Evolutionary conservation across 2,329 filamentous ascomycete genomes (phyloP), one percentile per base, ranked within the genome.

Genomic region (Pseudogymnoascus sp.): DNA sequence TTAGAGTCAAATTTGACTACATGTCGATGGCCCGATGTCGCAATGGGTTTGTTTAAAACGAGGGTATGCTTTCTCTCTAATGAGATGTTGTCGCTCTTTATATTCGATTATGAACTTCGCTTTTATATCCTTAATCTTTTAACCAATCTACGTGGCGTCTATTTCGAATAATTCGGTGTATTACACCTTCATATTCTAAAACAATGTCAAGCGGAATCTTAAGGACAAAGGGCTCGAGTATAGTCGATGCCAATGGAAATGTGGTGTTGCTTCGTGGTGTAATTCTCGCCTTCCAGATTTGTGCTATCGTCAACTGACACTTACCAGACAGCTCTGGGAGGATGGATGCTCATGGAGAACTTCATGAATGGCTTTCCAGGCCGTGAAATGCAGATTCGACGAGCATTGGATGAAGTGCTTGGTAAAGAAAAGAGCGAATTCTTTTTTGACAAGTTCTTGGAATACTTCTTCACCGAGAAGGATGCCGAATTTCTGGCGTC

Each of bases 321-420:
- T 36, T 47, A 78, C 42, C 78, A 80, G 62, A 75, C 79, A 36
- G 79, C 69, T 39, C 63, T 70, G 34, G 71, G 72, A 31, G 71
- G 71, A 34, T 69, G 69, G 63, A 69, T 71, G 64, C 71, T 72
- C 64, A 83, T 83, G 80, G 82, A 85, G 71, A 86, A 85, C 71
- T 86, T 86, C 76, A 86, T 86, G 67, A 84, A 81, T 1, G 84
- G 84, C n/a, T 86, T 80, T 64, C 76, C 83, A 10, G 84, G 82
- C 16, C 81, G 84, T 61, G 84, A 86, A 69, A 76, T 76, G 21
- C 78, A 85, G 65, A 81, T 84, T 65, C 80, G 83, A 7, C 77
- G 77, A 2, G 79, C 81, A 1, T 78, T 86, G 73, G 74, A 79
- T 0, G 75, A 79, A 63, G 80, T 82, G 0, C 74, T 86, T 0